Evolutionary conservation across 2,329 filamentous ascomycete genomes (phyloP).

Genomic region (Fusarium staphyleae): DNA sequence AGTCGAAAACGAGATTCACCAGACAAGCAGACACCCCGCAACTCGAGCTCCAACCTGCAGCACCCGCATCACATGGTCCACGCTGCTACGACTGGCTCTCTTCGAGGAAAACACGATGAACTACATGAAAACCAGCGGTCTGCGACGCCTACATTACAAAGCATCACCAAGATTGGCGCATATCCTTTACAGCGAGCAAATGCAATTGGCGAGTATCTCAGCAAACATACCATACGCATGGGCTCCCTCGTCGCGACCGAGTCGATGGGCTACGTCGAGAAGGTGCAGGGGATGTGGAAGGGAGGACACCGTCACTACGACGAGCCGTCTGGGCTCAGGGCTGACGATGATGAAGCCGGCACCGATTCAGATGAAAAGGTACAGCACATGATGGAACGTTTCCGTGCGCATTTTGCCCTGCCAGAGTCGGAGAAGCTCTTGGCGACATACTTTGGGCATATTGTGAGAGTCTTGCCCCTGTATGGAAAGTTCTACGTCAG

Average conservation of each 20-base stretch:
- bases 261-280: conserved; percentile 95
- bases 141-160: conserved; percentile 56
- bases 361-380: conserved; percentile 69
- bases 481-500: conserved; percentile 98
- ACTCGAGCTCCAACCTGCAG: conserved; percentile 18
- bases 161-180: conserved; percentile 66
- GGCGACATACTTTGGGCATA: conserved; percentile 89
- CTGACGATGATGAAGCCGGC: conserved; percentile 63
- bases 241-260: conserved; percentile 83
- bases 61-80: conserved; percentile 36
- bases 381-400: conserved; percentile 76
- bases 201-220: conserved; percentile 82
- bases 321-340: conserved; percentile 59
- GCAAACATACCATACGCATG: conserved; percentile 80
- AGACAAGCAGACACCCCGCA: conserved; percentile 23
- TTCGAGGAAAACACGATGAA: conserved; percentile 28
- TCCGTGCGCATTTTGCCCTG: conserved; percentile 90
- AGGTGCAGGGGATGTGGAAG: conserved; percentile 96
- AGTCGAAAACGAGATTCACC: conserved; percentile 38
- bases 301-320: conserved; percentile 90
- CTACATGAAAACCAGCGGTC: conserved; percentile 30
- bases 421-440: conserved; percentile 82
- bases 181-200: conserved; percentile 86
- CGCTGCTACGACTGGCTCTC: conserved; percentile 51
- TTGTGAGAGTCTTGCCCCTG: conserved; percentile 87